Percentiles rank a stretch among this genome's conserved stretches.
Evolutionary conservation across 2,329 filamentous ascomycete genomes (phyloP).

Genomic region (Sclerotinia borealis): DNA sequence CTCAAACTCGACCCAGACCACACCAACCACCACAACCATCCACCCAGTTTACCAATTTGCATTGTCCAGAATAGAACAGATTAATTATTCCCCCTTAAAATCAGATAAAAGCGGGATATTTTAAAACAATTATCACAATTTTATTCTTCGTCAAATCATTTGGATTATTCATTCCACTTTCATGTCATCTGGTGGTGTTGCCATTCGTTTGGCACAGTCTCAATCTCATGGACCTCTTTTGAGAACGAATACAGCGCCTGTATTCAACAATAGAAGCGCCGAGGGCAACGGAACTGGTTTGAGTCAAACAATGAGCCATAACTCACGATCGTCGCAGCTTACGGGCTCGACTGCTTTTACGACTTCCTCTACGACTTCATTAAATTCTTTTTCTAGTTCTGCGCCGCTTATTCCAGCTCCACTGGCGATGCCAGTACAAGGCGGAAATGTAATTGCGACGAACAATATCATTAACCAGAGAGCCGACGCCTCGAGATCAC

Average conservation of each 20-base stretch:
- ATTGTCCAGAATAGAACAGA: constrained; percentile 1
- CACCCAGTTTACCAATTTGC: neutral
- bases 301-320: constrained; percentile 32
- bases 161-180: constrained; percentile 11
- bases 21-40: neutral
- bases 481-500: constrained; percentile 82
- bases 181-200: constrained; percentile 30
- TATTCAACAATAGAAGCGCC: constrained; percentile 22
- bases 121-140: neutral
- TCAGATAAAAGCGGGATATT: constrained; percentile 6
- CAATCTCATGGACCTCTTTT: constrained; percentile 31
- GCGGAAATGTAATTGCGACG: constrained; percentile 65
- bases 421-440: constrained; percentile 34
- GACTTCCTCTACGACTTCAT: constrained; percentile 30
- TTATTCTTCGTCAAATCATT: constrained; percentile 1
- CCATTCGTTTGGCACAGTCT: constrained; percentile 29
- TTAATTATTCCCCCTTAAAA: neutral
- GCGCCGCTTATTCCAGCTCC: constrained; percentile 35
- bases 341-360: constrained; percentile 54
- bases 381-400: constrained; percentile 31
- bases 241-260: constrained; percentile 31
- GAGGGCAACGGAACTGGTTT: constrained; percentile 22
- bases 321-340: constrained; percentile 52
- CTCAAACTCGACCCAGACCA: constrained; percentile 3
- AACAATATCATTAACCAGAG: constrained; percentile 97